Conservation (phyloP, 2,329 filamentous ascomycete species). For the Plectosphaerella plurivora region DNA sequence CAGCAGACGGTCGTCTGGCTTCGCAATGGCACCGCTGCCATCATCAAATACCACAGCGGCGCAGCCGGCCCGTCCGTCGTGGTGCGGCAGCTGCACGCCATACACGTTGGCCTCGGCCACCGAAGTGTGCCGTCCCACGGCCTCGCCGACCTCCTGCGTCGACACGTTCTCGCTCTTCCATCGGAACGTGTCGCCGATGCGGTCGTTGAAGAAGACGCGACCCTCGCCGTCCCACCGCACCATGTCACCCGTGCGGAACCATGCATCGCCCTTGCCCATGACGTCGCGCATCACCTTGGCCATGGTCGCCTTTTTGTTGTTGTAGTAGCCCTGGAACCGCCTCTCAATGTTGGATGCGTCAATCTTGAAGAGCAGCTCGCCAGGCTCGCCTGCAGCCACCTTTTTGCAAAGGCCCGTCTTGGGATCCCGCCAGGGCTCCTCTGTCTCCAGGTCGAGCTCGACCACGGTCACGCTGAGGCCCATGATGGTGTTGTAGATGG, state of each 20-base stretch:
- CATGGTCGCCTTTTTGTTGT: conserved; percentile 64
- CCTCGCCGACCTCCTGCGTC: conserved; percentile 76
- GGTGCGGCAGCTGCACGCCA: conserved; percentile 71
- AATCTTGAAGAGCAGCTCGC: conserved; percentile 71
- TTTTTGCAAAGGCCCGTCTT: conserved; percentile 64
- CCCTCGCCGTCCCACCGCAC: conserved; percentile 68
- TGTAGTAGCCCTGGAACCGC: conserved; percentile 79
- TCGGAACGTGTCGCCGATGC: conserved; percentile 72
- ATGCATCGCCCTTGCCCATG: conserved; percentile 71
- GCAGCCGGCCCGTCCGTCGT: conserved; percentile 82
- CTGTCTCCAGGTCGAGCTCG: conserved; percentile 66
- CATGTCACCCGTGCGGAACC: conserved; percentile 81
- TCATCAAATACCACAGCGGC: conserved; percentile 61
- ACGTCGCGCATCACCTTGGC: conserved; percentile 73
- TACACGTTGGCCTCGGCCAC: conserved; percentile 83
- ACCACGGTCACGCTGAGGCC: conserved; percentile 53
- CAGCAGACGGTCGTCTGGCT: conserved; percentile 41
- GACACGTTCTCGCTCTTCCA: conserved; percentile 85
- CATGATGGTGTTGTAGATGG: conserved; percentile 52
- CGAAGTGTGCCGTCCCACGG: conserved; percentile 60
- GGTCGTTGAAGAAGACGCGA: conserved; percentile 74
- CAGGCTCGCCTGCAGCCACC: conserved; percentile 56
- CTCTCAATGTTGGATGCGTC: conserved; percentile 58
- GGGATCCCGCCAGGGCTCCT: conserved; percentile 63
- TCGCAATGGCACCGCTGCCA: conserved; percentile 27